Evolutionary conservation across 2,329 filamentous ascomycete species (phyloP).

Genomic region (Thelonectria blattea): DNA sequence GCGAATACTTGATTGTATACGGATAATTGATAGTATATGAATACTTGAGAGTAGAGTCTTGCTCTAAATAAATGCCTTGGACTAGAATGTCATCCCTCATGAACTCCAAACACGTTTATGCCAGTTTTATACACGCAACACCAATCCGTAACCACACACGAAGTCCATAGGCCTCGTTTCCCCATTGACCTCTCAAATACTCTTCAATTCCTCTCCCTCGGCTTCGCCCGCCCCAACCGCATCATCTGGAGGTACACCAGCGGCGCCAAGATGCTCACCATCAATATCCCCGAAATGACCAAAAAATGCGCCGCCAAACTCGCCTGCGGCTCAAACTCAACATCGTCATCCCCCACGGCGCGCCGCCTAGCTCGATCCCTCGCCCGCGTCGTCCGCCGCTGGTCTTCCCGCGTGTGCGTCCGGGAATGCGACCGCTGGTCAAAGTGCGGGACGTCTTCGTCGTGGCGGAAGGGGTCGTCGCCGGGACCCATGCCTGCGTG

Average conservation of each 20-base stretch:
- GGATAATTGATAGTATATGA: too few species aligned
- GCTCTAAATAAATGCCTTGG: too few species aligned
- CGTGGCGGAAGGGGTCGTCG: conserved; percentile 53
- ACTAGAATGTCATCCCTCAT: too few species aligned
- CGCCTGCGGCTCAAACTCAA: conserved; percentile 51
- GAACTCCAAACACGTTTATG: too few species aligned
- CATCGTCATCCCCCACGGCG: conserved; percentile 48
- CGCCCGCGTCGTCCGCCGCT: conserved; percentile 45
- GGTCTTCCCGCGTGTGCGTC: conserved; percentile 72
- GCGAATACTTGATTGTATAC: conserved; percentile 20
- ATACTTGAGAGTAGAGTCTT: too few species aligned
- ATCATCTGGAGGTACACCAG: conserved; percentile 48
- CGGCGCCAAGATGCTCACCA: conserved; percentile 54
- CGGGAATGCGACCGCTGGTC: conserved; percentile 74
- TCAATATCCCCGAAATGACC: conserved; percentile 55
- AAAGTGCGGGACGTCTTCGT: conserved; percentile 75
- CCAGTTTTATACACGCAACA: neutral
- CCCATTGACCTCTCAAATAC: too few species aligned
- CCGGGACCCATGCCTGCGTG: conserved; percentile 65
- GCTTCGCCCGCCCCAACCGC: conserved; percentile 40
- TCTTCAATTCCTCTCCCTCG: conserved; percentile 27
- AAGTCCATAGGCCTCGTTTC: neutral
- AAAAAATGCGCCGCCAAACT: conserved; percentile 55
- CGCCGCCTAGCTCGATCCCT: conserved; percentile 26
- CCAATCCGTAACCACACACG: neutral